Evolutionary conservation across 2,329 filamentous ascomycete species (phyloP).

Genomic region (Fusarium pseudoanthophilum): DNA sequence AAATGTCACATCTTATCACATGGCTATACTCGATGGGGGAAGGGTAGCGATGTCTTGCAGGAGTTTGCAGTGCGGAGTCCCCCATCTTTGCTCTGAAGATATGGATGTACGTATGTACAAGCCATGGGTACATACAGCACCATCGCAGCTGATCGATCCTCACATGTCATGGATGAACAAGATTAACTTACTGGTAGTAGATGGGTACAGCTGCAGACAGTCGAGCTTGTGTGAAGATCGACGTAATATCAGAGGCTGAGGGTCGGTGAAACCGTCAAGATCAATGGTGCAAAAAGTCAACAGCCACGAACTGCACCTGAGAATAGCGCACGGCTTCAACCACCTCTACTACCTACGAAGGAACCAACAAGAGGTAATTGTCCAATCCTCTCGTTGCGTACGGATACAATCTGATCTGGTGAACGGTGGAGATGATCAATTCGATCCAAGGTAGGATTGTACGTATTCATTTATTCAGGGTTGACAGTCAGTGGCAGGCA

Average conservation of each 20-base stretch:
- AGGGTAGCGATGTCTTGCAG: constrained; percentile 30
- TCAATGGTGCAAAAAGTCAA: constrained; percentile 9
- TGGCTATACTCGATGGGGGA: constrained; percentile 36
- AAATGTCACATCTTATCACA: constrained; percentile 38
- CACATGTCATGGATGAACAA: constrained; percentile 2
- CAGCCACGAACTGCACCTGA: constrained; percentile 6
- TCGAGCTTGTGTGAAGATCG: not conserved
- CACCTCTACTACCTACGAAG: not conserved
- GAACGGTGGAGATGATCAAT: not conserved
- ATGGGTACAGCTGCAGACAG: not conserved
- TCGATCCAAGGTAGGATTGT: not conserved
- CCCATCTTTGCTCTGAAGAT: not conserved
- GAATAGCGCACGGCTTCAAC: constrained; percentile 17
- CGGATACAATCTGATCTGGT: not conserved
- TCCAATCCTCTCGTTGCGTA: not conserved
- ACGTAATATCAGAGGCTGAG: not conserved
- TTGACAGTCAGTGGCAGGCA: not conserved
- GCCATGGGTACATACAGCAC: not conserved
- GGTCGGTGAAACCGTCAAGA: not conserved
- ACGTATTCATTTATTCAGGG: constrained; percentile 2
- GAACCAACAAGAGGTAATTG: constrained; percentile 12
- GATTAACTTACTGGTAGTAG: too few relatives aligned
- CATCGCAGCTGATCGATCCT: not conserved
- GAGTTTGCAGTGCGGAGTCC: constrained; percentile 27
- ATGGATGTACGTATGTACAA: not conserved